phyloP scores from a whole-genome alignment of 139 green algal species.

The Helicosporidium sp. region DNA sequence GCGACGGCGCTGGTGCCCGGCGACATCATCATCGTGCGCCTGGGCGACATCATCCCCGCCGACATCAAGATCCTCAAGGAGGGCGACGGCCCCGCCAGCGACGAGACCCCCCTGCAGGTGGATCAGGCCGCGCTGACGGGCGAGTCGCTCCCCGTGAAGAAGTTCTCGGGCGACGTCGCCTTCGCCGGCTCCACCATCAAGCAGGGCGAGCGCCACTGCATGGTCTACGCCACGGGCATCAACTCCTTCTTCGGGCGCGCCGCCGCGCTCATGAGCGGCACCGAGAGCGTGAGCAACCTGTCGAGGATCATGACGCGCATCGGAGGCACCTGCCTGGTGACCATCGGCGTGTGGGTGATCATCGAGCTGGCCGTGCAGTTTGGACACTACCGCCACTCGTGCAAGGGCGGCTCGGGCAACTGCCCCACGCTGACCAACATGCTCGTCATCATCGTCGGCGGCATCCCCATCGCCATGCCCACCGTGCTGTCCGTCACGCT shows the following conservation, averaged over 20 bases:
- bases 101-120: constrained; percentile 50
- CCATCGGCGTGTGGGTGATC: constrained; percentile 49
- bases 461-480: constrained; percentile 84
- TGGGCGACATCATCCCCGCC: constrained; percentile 67
- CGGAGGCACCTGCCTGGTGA: constrained; percentile 54
- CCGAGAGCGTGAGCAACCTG: constrained; percentile 64
- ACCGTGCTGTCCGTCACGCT: constrained; percentile 75
- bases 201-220: constrained; percentile 58
- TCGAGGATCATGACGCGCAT: constrained; percentile 74
- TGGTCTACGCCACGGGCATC: constrained; percentile 56
- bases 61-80: constrained; percentile 65
- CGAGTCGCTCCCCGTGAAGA: constrained; percentile 70
- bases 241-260: constrained; percentile 82
- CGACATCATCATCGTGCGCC: constrained; percentile 57
- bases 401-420: constrained; percentile 35
- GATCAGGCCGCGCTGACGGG: constrained; percentile 69
- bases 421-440: constrained; percentile 69
- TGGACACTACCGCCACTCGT: constrained; percentile 39
- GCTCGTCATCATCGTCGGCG: constrained; percentile 73
- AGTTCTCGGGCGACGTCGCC: constrained; percentile 49
- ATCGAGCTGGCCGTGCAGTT: constrained; percentile 62
- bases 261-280: constrained; percentile 46
- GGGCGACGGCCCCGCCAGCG: constrained; percentile 11
- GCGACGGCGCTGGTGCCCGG: constrained; percentile 41
- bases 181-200: constrained; percentile 70